Base-by-base conservation (phyloP, 2,329 filamentous ascomycete species). In the Aspergillus ruber region DNA sequence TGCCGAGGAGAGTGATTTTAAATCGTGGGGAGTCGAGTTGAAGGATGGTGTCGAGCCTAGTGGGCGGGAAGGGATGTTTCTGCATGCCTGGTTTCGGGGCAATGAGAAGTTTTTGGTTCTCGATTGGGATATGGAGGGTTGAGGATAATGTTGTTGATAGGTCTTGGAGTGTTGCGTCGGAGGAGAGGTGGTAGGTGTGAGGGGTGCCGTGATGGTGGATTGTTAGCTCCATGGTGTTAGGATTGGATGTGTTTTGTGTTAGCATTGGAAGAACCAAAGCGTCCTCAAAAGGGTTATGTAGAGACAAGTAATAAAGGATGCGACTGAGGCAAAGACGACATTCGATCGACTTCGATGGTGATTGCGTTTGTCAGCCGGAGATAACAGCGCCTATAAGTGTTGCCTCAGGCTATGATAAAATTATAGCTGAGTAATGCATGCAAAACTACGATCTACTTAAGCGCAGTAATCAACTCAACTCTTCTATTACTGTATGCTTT, bases 121-220 rank as follows among this genome's bases (percentile, higher is more conserved):
- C 58, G 12, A 57, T 43, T 10, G 71, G 68, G 45, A 74, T 71
- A 39, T 66, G 61, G 3, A 74, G 61, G 4, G 47, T 55, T 18
- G 56, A 44, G 42, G 67, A 58, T 53, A 73, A 64, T 32, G 51
- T 52, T 35, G 52, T 42, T 18, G 70, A 61, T 42, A 74, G 68
- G 48, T 73, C 70, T 53, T 64, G 54, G 27, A 83, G 69, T 1
- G 78, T 83, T 47, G 79, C 74, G 50, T 73, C 64, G 32, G 68
- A 44, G 13, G 76, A 58, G 41, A 82, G 72, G 9, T 67, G 63
- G 40, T 82, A 61, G 15, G 67, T 64, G 53, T 80, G 66, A 1
- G 72, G 66, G 43, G 74, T 74, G 58, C 75, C 74, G 60, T 82
- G 79, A 56, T 83, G 75, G 51, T 75, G 74, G 50, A 84, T 62